Percentiles rank a stretch among this genome's conserved stretches.
Evolutionary conservation across 2,329 filamentous ascomycete species (phyloP).

Genomic region (Colletotrichum camelliae): DNA sequence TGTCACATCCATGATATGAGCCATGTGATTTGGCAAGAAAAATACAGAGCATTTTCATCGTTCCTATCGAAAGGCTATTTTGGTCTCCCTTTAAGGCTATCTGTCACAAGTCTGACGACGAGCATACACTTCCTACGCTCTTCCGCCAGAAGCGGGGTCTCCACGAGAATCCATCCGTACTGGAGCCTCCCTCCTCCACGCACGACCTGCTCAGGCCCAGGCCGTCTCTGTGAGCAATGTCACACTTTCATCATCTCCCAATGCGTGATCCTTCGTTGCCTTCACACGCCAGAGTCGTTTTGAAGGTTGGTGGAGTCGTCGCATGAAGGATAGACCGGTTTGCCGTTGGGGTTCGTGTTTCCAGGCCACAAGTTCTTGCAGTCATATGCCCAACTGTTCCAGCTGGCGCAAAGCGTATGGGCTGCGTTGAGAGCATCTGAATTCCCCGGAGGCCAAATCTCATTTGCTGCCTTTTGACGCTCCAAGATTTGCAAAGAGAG

Average conservation of each 20-base stretch:
- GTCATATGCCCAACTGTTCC: neutral
- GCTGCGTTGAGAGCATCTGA: rapidly evolving
- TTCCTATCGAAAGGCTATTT: too few relatives aligned
- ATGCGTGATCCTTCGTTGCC: too few relatives aligned
- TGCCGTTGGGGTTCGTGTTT: neutral
- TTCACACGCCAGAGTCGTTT: neutral
- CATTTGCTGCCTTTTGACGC: rapidly evolving
- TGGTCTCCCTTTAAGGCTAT: neutral
- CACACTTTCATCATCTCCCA: too few relatives aligned
- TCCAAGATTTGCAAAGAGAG: neutral
- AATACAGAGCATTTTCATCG: too few relatives aligned
- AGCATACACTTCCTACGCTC: too few relatives aligned
- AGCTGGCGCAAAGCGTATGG: rapidly evolving
- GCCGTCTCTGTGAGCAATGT: too few relatives aligned
- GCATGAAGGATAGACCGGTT: neutral
- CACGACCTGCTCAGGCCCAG: too few relatives aligned
- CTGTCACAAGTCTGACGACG: too few relatives aligned
- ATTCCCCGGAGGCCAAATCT: neutral
- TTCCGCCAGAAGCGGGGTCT: too few relatives aligned
- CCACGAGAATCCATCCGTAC: too few relatives aligned
- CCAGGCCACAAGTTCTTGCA: neutral
- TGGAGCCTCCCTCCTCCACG: too few relatives aligned
- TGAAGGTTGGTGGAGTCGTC: neutral
- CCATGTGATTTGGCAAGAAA: neutral
- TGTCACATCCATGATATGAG: neutral